A percentile compares a stretch with the other conserved stretches of the same genome.
Evolutionary conservation across 2,329 filamentous ascomycete species (phyloP).

Genomic region (Fusarium foetens): DNA sequence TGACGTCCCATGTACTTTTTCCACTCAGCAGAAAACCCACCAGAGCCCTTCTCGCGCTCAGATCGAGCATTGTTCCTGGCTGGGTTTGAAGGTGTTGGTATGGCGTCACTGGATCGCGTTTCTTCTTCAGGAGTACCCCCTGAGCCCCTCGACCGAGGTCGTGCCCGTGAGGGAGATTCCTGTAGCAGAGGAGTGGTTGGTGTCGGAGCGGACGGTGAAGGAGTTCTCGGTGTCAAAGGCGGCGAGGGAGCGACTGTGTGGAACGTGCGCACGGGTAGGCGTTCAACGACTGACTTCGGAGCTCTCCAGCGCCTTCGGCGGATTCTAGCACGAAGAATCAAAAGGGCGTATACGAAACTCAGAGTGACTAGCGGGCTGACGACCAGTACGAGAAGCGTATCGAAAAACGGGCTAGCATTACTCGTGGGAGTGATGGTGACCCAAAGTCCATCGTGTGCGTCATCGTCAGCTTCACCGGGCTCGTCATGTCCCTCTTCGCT

Average conservation of each 20-base stretch:
- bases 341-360: slow-evolving; percentile 89
- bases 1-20: slow-evolving; percentile 74
- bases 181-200: slow-evolving; percentile 85
- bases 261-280: slow-evolving; percentile 94
- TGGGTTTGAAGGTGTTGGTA: slow-evolving; percentile 51
- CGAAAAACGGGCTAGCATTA: slow-evolving; percentile 92
- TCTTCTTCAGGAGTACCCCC: slow-evolving; percentile 67
- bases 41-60: slow-evolving; percentile 61
- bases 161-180: slow-evolving; percentile 60
- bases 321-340: slow-evolving; percentile 88
- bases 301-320: slow-evolving; percentile 91
- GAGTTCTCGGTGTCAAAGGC: slow-evolving; percentile 62
- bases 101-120: slow-evolving; percentile 56
- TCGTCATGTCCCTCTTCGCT: slow-evolving; percentile 34
- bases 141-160: slow-evolving; percentile 73
- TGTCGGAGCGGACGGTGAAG: slow-evolving; percentile 73
- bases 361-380: slow-evolving; percentile 92
- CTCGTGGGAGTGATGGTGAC: slow-evolving; percentile 94
- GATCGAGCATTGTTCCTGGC: slow-evolving; percentile 46
- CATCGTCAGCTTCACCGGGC: slow-evolving; percentile 39
- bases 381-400: slow-evolving; percentile 95
- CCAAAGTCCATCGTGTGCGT: slow-evolving; percentile 79
- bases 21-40: slow-evolving; percentile 63
- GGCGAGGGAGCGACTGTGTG: slow-evolving; percentile 79
- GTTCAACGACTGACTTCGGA: slow-evolving; percentile 95